Conservation (phyloP, 805 yeast species). For the Grigorovia humatica region DNA sequence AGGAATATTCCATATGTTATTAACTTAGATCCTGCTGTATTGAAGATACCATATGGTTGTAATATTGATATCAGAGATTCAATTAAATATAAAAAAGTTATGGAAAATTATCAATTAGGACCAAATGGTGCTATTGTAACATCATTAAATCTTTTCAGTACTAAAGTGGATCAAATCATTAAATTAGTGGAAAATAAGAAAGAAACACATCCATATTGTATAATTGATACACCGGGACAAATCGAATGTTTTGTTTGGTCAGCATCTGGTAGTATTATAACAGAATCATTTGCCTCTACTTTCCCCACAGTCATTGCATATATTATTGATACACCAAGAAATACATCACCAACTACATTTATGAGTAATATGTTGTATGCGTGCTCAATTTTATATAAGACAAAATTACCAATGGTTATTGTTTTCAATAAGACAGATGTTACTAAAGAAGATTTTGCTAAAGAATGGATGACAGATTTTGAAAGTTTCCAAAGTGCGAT, state of each 20-base stretch:
- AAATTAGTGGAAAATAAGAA: conserved; percentile 69
- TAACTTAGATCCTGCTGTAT: conserved; percentile 93
- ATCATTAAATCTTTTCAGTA: conserved; percentile 79
- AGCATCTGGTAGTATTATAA: conserved; percentile 92
- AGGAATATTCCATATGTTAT: conserved; percentile 76
- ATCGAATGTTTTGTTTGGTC: conserved; percentile 98
- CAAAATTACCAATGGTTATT: conserved; percentile 91
- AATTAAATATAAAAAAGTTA: conserved; percentile 87
- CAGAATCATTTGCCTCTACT: conserved; percentile 92
- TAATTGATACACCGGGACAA: conserved; percentile 97
- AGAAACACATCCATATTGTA: conserved; percentile 50
- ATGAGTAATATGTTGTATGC: conserved; percentile 98
- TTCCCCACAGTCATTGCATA: conserved; percentile 95
- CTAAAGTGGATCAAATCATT: conserved; percentile 94
- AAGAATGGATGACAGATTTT: conserved; percentile 96
- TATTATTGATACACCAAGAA: conserved; percentile 92
- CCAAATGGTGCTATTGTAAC: conserved; percentile 99
- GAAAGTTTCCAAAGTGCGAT: conserved; percentile 81
- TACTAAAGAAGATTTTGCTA: conserved; percentile 73
- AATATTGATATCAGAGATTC: conserved; percentile 95
- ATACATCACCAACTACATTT: conserved; percentile 89
- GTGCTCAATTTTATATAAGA: conserved; percentile 90
- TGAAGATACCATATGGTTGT: conserved; percentile 86
- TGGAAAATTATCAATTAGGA: conserved; percentile 90
- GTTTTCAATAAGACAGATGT: conserved; percentile 95